Evolutionary conservation across 257 asterid genomes (phyloP).

Genomic region (Gentiana macrophylla): DNA sequence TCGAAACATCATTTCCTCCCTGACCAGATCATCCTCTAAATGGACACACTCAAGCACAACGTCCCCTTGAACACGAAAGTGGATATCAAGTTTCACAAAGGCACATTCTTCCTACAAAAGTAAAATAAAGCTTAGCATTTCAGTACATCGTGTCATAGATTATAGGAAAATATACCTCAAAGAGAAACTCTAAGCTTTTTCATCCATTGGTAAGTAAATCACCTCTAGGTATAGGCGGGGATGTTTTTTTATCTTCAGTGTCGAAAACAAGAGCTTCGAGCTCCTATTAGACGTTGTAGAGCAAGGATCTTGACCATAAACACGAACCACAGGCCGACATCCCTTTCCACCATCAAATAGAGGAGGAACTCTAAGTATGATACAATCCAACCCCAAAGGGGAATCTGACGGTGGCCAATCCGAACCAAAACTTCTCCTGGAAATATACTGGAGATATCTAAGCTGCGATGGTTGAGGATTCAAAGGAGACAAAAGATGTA

Average conservation of each 20-base stretch:
- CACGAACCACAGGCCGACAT: conserved; percentile 76
- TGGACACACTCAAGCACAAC: conserved; percentile 91
- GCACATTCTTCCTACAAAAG: conserved; percentile 81
- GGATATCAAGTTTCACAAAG: conserved; percentile 66
- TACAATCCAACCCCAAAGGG: conserved; percentile 71
- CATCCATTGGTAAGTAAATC: conserved; percentile 3
- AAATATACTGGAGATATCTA: conserved; percentile 92
- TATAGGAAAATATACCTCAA: no score
- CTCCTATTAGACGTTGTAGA: conserved; percentile 61
- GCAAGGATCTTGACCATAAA: conserved; percentile 87
- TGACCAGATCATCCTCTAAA: conserved; percentile 68
- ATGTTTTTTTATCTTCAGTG: conserved; percentile 42
- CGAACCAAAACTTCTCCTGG: conserved; percentile 61
- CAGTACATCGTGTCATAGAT: no score
- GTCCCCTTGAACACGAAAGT: conserved; percentile 78
- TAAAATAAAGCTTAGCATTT: conserved; percentile 19
- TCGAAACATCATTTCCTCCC: conserved; percentile 87
- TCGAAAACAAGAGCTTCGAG: conserved; percentile 84
- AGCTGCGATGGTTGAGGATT: conserved; percentile 99
- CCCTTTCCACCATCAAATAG: conserved; percentile 68
- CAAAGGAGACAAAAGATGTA: conserved; percentile 86
- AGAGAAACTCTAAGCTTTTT: no score
- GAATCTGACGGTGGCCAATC: conserved; percentile 95
- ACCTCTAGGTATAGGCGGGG: conserved; percentile 70
- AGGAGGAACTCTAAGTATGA: conserved; percentile 66